phyloP scores from a whole-genome alignment of 2,329 filamentous ascomycete genomes.

The Nannizzia gypsea region DNA sequence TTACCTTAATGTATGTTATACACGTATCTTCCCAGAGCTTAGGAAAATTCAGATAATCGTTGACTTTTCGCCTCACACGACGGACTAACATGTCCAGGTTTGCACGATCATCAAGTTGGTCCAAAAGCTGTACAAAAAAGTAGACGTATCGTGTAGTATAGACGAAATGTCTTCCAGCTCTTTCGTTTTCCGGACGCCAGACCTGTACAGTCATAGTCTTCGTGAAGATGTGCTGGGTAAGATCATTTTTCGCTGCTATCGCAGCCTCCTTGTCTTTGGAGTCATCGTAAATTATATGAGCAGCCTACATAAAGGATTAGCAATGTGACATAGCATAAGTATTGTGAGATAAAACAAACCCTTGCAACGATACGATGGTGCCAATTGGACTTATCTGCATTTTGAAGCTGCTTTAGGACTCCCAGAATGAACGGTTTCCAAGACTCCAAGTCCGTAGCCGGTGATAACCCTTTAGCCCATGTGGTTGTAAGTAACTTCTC shows the following conservation, averaged over 20 bases:
- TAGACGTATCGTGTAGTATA: constrained; percentile 79
- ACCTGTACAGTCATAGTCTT: constrained; percentile 93
- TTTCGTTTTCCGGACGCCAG: constrained; percentile 84
- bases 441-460: constrained; percentile 39
- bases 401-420: constrained; percentile 45
- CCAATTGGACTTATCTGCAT: constrained; percentile 85
- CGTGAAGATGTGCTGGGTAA: constrained; percentile 76
- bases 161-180: constrained; percentile 76
- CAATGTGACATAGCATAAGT: neutral
- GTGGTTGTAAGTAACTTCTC: constrained; percentile 42
- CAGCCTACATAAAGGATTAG: constrained; percentile 34
- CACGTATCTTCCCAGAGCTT: constrained; percentile 53
- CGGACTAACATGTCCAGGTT: constrained; percentile 69
- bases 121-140: constrained; percentile 65
- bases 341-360: constrained; percentile 35
- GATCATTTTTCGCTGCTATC: constrained; percentile 58
- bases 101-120: constrained; percentile 59
- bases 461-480: constrained; percentile 43
- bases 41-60: constrained; percentile 56
- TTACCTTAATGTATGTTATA: constrained; percentile 43
- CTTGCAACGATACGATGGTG: constrained; percentile 83
- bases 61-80: constrained; percentile 67
- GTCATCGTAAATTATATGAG: constrained; percentile 50
- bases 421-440: constrained; percentile 53
- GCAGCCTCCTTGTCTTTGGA: constrained; percentile 41